Evolutionary conservation across 495 filamentous ascomycete species (phyloP), one percentile per base, ranked within the genome.

Genomic region (Trypethelium eluteriae): DNA sequence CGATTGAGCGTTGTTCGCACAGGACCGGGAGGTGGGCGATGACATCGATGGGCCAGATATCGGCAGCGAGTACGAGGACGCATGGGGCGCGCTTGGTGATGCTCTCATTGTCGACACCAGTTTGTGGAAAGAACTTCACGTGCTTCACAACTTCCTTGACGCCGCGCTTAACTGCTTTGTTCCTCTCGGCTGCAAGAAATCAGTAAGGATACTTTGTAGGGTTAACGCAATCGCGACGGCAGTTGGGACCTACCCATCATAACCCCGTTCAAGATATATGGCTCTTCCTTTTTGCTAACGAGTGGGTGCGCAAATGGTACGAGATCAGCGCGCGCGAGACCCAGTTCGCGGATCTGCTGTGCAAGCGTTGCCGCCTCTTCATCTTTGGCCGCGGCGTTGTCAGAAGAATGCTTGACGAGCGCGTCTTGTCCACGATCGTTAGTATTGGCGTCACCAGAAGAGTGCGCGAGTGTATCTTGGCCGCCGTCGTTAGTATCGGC

Each of bases 131-230:
- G 4, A 89, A 89, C 80, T 96, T 96, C 72, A 99, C 88, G 32
- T 91, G 85, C 82, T 99, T 99, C 80, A 96, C 91, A 75, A 94
- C 91, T 80, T 99, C 94, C 80, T 98, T 98, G 50, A 98, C 93
- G 78, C 94, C 94, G 73, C 95, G 93, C 79, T 93, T 92, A 77
- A 99, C 88, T 66, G 89, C 86, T 80, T 92, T 94, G 80, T 89
- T 84, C 79, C 95, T 96, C 67, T 92, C 90, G 63, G 91, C 93
- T 98, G 75, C 57, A n/a, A 25, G 39, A 47, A 5, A 38, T 65
- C 53, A 64, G 46, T 39, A 39, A 41, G 4, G 46, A 12, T 39
- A 39, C 10, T 6, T 34, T 35, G 38, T 32, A 18, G 47, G 25
- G 25, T 25, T 25, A 25, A 49, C 25, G 35, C 9, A 59, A 14